phyloP scores from a whole-genome alignment of 192 early-diverging fungal species.

The Dissophora globulifera region DNA sequence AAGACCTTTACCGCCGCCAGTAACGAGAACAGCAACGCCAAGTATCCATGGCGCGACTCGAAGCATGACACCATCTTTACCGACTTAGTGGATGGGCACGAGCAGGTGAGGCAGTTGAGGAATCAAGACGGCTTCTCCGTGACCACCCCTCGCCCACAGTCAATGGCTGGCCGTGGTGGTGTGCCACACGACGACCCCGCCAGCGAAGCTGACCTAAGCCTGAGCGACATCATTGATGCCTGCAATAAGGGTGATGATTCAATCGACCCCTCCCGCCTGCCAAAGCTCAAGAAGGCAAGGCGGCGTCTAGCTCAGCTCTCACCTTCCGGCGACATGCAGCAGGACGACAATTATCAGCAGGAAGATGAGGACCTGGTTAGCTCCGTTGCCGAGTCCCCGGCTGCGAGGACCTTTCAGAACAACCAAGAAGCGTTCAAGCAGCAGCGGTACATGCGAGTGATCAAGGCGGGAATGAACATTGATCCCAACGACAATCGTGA shows the following conservation, averaged over 20 bases:
- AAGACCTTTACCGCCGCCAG: no score
- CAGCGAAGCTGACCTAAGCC: slow-evolving; percentile 7
- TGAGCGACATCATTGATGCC: slow-evolving; percentile 33
- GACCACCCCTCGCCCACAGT: slow-evolving; percentile 7
- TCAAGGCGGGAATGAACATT: slow-evolving; percentile 18
- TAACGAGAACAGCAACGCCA: slow-evolving; percentile 8
- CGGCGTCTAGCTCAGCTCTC: slow-evolving; percentile 20
- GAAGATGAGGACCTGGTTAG: neutral
- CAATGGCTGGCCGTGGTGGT: neutral
- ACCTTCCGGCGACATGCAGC: neutral
- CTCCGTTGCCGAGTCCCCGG: neutral
- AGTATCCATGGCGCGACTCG: slow-evolving; percentile 37
- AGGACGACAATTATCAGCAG: neutral
- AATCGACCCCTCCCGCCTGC: slow-evolving; percentile 7
- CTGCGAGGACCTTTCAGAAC: slow-evolving; percentile 2
- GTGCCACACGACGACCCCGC: neutral
- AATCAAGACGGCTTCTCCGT: slow-evolving; percentile 1
- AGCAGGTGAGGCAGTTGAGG: slow-evolving; percentile 9
- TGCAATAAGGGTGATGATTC: slow-evolving; percentile 20
- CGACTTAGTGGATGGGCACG: slow-evolving; percentile 16
- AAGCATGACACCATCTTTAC: slow-evolving; percentile 35
- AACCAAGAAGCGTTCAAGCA: slow-evolving; percentile 25
- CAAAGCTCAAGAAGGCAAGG: slow-evolving; percentile 27
- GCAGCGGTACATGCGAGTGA: slow-evolving; percentile 9
- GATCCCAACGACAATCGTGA: slow-evolving; percentile 26